Percentiles rank a stretch among this genome's conserved stretches.
phyloP scores from a whole-genome alignment of 169 alveolate species.

The Babesia divergens region DNA sequence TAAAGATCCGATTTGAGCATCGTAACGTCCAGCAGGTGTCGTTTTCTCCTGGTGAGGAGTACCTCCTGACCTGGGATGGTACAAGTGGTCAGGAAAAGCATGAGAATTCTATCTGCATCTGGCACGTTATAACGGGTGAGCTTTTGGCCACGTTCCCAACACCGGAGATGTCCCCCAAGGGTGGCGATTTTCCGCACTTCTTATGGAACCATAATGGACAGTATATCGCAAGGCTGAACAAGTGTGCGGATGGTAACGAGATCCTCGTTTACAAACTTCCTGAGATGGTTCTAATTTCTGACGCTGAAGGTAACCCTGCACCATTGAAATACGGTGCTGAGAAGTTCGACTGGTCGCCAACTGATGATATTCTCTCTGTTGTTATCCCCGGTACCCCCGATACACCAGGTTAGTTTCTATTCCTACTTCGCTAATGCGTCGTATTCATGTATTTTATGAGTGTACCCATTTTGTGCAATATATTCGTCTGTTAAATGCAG shows the following conservation, averaged over 20 bases:
- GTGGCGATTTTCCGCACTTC: conserved; percentile 76
- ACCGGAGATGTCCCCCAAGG: conserved; percentile 74
- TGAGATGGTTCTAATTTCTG: conserved; percentile 74
- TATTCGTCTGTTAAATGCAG: background rate
- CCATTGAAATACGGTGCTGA: conserved; percentile 82
- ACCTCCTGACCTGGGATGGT: conserved; percentile 88
- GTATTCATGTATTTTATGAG: background rate
- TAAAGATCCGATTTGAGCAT: conserved; percentile 83
- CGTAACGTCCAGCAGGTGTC: conserved; percentile 81
- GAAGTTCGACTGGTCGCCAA: conserved; percentile 88
- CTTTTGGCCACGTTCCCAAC: conserved; percentile 76
- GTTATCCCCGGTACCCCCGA: conserved; percentile 85
- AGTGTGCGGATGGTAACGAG: conserved; percentile 64
- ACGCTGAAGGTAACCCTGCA: conserved; percentile 76
- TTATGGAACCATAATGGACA: conserved; percentile 84
- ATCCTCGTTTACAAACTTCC: conserved; percentile 75
- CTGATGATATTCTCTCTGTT: conserved; percentile 83
- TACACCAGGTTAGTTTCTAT: conserved; percentile 77
- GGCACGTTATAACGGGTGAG: conserved; percentile 87
- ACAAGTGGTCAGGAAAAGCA: conserved; percentile 77
- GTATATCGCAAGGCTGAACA: conserved; percentile 78
- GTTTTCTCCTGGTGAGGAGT: conserved; percentile 86
- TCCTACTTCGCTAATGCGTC: background rate
- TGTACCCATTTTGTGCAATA: background rate
- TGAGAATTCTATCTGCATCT: conserved; percentile 82